These are phyloP conservation scores for Cladorrhinum samala DNA, from an alignment of 495 filamentous ascomycete genomes.

Conservation along the genomic window DNA sequence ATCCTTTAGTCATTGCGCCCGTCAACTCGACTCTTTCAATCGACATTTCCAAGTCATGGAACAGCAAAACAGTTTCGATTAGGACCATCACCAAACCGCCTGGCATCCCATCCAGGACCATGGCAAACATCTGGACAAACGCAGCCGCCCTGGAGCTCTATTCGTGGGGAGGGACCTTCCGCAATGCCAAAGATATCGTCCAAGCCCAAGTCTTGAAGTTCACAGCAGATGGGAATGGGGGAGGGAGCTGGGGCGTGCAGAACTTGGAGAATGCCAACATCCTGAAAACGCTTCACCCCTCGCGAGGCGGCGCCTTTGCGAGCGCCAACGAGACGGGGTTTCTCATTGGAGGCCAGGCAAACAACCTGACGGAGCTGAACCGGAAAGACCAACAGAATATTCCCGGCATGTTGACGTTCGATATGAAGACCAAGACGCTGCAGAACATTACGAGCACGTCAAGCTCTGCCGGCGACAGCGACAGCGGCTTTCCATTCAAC, in stretches of 20 bases:
- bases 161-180: constrained; percentile 31
- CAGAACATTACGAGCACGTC: too few species aligned
- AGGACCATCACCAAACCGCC: constrained; percentile 23
- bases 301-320: constrained; percentile 3
- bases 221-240: constrained; percentile 27
- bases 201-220: constrained; percentile 24
- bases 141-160: constrained; percentile 23
- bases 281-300: constrained; percentile 3
- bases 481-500: too few species aligned
- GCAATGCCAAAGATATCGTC: constrained; percentile 5
- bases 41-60: constrained; percentile 33
- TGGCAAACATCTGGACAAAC: constrained; percentile 28
- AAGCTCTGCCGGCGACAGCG: too few species aligned
- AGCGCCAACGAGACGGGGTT: constrained; percentile 7
- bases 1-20: not conserved
- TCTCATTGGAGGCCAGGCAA: constrained; percentile 12
- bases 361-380: constrained; percentile 2
- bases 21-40: constrained; percentile 34
- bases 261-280: not conserved
- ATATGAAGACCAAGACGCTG: constrained; percentile 13
- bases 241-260: constrained; percentile 29
- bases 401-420: constrained; percentile 17
- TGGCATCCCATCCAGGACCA: constrained; percentile 11
- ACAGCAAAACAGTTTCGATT: constrained; percentile 21
- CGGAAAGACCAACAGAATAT: constrained; percentile 4